phyloP scores from a whole-genome alignment of 176 grass and related monocot genomes.

The Guadua angustifolia region DNA sequence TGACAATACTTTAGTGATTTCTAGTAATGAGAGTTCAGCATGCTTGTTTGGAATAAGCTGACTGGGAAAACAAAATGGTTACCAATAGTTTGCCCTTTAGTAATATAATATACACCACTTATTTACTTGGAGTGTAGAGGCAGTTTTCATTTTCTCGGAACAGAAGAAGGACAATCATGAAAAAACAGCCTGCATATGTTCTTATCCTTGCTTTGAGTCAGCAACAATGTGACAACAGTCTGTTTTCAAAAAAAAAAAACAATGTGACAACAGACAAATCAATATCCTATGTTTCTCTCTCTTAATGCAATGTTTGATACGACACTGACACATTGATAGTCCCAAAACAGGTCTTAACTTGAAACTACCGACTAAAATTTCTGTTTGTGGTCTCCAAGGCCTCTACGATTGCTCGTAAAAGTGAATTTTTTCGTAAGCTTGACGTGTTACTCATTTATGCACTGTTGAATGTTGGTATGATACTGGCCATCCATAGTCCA shows the following conservation, averaged over 20 bases:
- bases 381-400: neutral
- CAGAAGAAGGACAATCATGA: slow-evolving; percentile 10
- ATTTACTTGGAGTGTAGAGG: neutral
- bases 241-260: too few relatives aligned
- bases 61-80: neutral
- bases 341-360: neutral
- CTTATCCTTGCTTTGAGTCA: slow-evolving; percentile 38
- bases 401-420: slow-evolving; percentile 3
- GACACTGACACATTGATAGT: neutral
- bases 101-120: neutral
- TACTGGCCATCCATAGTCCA: slow-evolving; percentile 10
- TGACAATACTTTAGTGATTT: neutral
- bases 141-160: slow-evolving; percentile 6
- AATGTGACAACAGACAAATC: neutral
- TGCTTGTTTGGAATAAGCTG: neutral
- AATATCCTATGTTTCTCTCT: neutral
- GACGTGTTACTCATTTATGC: neutral
- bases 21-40: neutral
- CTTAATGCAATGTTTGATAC: neutral
- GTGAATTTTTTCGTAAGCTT: neutral
- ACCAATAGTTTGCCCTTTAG: neutral
- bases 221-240: neutral
- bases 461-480: neutral
- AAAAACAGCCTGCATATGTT: neutral
- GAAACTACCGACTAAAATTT: neutral